These are phyloP conservation scores for Blastobotrys persicus DNA, from an alignment of 1,139 yeast genomes.

Conservation along the genomic window DNA sequence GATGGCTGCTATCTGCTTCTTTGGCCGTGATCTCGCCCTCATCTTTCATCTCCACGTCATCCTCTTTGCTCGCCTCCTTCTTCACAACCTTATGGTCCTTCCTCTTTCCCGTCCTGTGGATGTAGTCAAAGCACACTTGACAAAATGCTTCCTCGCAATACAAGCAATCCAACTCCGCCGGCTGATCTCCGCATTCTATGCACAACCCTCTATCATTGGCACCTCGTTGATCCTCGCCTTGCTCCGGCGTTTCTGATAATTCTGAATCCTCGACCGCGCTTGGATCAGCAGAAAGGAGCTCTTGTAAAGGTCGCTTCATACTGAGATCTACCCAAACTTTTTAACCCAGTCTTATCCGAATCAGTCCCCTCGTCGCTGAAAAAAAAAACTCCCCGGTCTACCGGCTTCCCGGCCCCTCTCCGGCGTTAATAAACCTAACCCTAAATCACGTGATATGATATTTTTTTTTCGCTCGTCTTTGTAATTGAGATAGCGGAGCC, in stretches of 20 bases:
- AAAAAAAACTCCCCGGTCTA: too few relatives aligned
- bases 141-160: constrained; percentile 65
- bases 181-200: constrained; percentile 69
- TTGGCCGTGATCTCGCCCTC: too few relatives aligned
- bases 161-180: constrained; percentile 54
- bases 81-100: constrained; percentile 34
- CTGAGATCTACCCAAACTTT: not conserved
- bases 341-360: too few relatives aligned
- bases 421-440: too few relatives aligned
- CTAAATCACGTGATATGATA: too few relatives aligned
- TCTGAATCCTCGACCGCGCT: constrained; percentile 33
- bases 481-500: too few relatives aligned
- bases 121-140: constrained; percentile 60
- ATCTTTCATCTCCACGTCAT: constrained; percentile 24
- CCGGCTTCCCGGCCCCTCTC: too few relatives aligned
- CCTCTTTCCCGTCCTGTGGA: constrained; percentile 62
- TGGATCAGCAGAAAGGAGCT: constrained; percentile 30
- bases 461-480: too few relatives aligned
- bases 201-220: constrained; percentile 42
- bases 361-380: too few relatives aligned
- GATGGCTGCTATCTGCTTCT: too few relatives aligned
- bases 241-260: constrained; percentile 23
- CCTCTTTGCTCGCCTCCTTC: constrained; percentile 17
- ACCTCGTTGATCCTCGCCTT: constrained; percentile 12
- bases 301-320: constrained; percentile 32